A percentile compares a stretch with the other conserved stretches of the same genome.
Evolutionary conservation across 306 rosid genomes (phyloP).

Genomic region (Ammopiptanthus mongolicus): DNA sequence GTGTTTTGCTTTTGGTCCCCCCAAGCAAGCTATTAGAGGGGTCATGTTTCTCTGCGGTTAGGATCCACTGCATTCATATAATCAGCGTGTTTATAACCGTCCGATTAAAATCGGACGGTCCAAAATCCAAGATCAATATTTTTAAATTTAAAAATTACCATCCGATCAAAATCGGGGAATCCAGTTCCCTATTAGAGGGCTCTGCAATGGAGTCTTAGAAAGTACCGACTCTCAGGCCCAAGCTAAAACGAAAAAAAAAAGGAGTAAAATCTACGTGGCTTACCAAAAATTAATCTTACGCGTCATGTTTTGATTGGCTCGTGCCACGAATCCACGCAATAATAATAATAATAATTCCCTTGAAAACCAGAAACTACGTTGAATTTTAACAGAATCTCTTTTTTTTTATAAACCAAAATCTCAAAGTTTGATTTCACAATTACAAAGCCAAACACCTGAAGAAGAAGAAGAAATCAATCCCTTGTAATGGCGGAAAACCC

Average conservation of each 20-base stretch:
- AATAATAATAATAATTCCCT: not conserved
- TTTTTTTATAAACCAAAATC: not conserved
- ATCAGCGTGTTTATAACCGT: no score
- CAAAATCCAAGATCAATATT: no score
- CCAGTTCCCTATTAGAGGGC: no score
- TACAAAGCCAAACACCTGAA: not conserved
- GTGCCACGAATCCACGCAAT: not conserved
- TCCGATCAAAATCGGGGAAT: no score
- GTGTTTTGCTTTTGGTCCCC: no score
- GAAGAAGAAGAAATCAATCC: no score
- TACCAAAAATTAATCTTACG: not conserved
- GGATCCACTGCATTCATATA: no score
- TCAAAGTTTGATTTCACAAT: not conserved
- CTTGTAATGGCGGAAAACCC: slow-evolving; percentile 51
- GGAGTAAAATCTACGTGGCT: not conserved
- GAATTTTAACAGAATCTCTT: not conserved
- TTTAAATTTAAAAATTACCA: no score
- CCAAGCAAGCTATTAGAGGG: no score
- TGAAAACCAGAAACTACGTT: not conserved
- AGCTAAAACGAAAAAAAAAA: not conserved
- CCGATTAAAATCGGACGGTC: no score
- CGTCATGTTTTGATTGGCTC: not conserved
- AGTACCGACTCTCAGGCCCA: not conserved
- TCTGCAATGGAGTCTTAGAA: no score
- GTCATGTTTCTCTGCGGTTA: no score